Evolutionary conservation across 73 alveolate species (phyloP), one percentile per base, ranked within the genome.

Genomic region (Loxodes magnus): DNA sequence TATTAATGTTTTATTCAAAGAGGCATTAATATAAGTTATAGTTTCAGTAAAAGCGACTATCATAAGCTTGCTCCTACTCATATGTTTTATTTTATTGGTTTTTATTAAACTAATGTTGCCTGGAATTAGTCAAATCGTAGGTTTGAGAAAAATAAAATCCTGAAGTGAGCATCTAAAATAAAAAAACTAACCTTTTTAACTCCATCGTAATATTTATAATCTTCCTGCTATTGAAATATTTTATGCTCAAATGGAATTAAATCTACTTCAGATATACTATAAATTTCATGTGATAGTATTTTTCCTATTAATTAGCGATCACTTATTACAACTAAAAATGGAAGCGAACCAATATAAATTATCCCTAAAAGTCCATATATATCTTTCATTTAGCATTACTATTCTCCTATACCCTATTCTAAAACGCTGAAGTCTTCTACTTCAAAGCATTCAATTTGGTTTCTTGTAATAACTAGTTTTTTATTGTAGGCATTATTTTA

Each of bases 141-240:
- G 83, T 67, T 44, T 71, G 81, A 2, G 96, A 84, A 59, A 74
- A 84, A 72, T 74, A 84, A 64, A 84, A 84, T 5, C 98, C 98
- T 26, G 74, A 27, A 24, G 73, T 54, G 39, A 88, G 59, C 9
- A 54, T 28, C 3, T 16, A n/a, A n/a, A n/a, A n/a, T n/a, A n/a
- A n/a, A n/a, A n/a, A 38, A 7, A 38, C n/a, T 7, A 38, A 14
- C 23, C 19, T 38, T 38, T 38, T 38, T 38, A 38, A 14, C 31
- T 28, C 19, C 10, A 10, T 14, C 7, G 26, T 25, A 12, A 10
- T 7, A 2, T n/a, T 10, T n/a, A 25, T 41, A 10, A 41, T 16
- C 17, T 46, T 41, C 39, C 39, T n/a, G 7, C 19, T 38, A 14
- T 12, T 10, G 21, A 28, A 14, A 22, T 38, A 5, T 21, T 16